Base-by-base conservation (phyloP, 2,329 filamentous ascomycete species). In the Purpureocillium lavendulum region DNA sequence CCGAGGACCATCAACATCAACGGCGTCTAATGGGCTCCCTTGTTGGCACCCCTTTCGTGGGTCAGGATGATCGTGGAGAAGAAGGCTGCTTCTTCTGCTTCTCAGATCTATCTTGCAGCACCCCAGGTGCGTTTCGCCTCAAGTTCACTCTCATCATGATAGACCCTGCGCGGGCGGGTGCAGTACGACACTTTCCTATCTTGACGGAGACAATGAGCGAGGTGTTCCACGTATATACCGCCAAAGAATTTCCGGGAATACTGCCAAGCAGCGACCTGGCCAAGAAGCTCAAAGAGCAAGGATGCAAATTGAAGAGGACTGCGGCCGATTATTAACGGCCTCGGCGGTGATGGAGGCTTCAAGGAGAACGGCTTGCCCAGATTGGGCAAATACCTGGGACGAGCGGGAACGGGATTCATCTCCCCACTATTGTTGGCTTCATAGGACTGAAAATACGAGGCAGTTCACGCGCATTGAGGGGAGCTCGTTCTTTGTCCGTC, bases 41-140 rank as follows among this genome's bases (percentile, higher is more conserved):
- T 7, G 84, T 89, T 4, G 79, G 82, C 7, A 85, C 82, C 1
- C 82, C 85, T 0, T 89, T 87, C 48, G 77, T 85, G 6, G 85
- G 84, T 7, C 71, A 76, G 39, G 86, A 92, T 55, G 84, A 90
- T 52, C 69, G 79, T 39, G 77, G 79, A 39, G 61, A 75, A 16
- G 82, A 87, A 46, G 85, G 86, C 2, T 87, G 82, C 53, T 92
- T 90, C 67, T 92, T 90, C 60, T 87, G 84, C 56, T 92, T 92
- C 55, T 82, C 84, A 0, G 86, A 92, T 55, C 69, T 92, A 15
- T 88, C 83, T 4, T 87, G 84, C 56, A 76, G 86, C 28, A 88
- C 82, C 0, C 80, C 85, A 1, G 86, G 86, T 15, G 68, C 69
- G n/a, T 92, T 85, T 58, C 72, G 83, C 14, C 71, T 92, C 40